Base-by-base conservation (phyloP, 164 flowering plant species). In the Umbellularia californica region DNA sequence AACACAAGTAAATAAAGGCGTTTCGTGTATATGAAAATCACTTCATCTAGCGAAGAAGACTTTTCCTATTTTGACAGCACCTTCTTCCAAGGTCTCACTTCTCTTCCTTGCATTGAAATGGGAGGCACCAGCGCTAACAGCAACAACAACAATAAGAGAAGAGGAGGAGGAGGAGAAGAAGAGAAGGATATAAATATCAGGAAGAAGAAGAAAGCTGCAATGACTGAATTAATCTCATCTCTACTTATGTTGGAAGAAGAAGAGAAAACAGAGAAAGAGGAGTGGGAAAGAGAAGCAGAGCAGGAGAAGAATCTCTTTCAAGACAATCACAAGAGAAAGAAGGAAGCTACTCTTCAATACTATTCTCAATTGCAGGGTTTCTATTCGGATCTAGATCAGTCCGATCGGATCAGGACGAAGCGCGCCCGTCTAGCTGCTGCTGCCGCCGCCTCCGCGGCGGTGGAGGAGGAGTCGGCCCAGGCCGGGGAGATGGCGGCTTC, bases 191-290 rank as follows among this genome's bases (percentile, higher is more conserved):
- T 17, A 58, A 6, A 58, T 5, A n/a, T 11, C 13, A 64, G 5
- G 14, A 72, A 33, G 13, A 50, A 70, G 65, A 68, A 77, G 68
- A 77, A 68, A 41, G 70, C 70, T 10, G 83, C 66, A 7, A 69
- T 81, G 9, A 83, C 83, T 47, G 88, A 85, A 65, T 78, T 89
- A 17, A 75, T 90, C 5, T 69, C 90, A 1, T 83, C 92, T 0
- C 24, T 87, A 19, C 14, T 88, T 10, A 30, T 89, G 71, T 58
- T 85, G 55, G 92, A 87, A 4, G 88, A 88, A 63, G 84, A 88
- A 58, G 90, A 88, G 68, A 83, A 80, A 58, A 50, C 52, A 2
- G 87, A 89, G 0, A 35, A 79, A 13, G 72, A 73, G 2, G 80
- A 83, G 41, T 51, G 60, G 70, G 67, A 28, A 0, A 62, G 66